Conservation (phyloP, 345 rosid genomes). For the Clarkia xantiana region DNA sequence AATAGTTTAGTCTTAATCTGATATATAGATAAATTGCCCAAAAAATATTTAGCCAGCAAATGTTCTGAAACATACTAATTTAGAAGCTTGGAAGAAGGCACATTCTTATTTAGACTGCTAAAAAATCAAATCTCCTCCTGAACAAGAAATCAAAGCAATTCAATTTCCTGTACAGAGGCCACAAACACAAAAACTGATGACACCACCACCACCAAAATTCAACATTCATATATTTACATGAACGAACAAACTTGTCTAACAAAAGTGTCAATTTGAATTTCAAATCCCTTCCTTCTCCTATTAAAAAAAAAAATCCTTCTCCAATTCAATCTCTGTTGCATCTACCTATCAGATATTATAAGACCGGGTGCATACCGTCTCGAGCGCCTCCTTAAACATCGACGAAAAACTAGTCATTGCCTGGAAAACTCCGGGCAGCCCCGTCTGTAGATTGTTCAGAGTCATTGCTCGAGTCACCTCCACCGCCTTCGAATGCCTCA, state of each 20-base stretch:
- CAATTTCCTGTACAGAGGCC: conserved; percentile 3
- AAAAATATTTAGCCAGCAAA: too few species aligned
- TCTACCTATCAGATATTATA: conserved; percentile 59
- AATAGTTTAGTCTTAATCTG: too few species aligned
- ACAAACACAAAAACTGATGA: background rate
- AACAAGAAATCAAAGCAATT: background rate
- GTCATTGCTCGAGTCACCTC: conserved; percentile 93
- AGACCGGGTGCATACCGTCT: conserved; percentile 58
- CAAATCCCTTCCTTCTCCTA: too few species aligned
- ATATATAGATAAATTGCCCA: too few species aligned
- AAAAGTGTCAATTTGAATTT: background rate
- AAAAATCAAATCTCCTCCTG: too few species aligned
- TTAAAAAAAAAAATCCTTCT: too few species aligned
- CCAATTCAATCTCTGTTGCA: too few species aligned
- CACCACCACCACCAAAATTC: background rate
- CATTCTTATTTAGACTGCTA: too few species aligned
- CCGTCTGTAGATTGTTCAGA: conserved; percentile 75
- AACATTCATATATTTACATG: background rate
- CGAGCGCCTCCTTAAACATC: conserved; percentile 56
- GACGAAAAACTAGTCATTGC: conserved; percentile 79
- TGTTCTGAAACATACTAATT: too few species aligned
- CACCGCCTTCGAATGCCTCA: conserved; percentile 72
- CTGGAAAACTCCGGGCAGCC: conserved; percentile 86
- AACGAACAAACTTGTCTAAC: background rate
- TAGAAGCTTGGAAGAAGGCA: too few species aligned